These are phyloP conservation scores for Solanum piurae DNA, from an alignment of 257 asterid species.

Conservation along the genomic window DNA sequence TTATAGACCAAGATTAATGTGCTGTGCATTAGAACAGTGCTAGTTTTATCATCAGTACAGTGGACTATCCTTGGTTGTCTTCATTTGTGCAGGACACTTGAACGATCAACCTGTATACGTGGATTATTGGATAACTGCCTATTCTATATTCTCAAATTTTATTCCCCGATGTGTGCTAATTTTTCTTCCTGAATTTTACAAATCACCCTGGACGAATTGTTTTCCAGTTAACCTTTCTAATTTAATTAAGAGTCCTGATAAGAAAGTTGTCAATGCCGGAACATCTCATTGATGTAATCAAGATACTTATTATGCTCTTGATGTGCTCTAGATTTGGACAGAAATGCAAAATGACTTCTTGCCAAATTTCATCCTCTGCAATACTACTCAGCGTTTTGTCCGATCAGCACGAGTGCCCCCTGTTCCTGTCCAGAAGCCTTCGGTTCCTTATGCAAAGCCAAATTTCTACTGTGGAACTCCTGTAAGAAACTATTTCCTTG, in stretches of 20 bases:
- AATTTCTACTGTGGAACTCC: conserved; percentile 90
- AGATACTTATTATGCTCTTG: conserved; percentile 15
- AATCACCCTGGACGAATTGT: not conserved
- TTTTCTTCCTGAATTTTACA: not conserved
- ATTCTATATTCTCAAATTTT: not conserved
- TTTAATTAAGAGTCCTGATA: not conserved
- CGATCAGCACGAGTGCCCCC: conserved; percentile 75
- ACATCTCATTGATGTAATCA: not conserved
- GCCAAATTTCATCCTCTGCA: conserved; percentile 89
- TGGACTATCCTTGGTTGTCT: not conserved
- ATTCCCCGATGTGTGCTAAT: not conserved
- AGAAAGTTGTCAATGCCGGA: not conserved
- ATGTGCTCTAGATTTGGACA: conserved; percentile 67
- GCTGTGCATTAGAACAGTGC: not conserved
- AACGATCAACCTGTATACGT: not conserved
- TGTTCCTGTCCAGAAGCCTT: conserved; percentile 81
- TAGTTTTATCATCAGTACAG: not conserved
- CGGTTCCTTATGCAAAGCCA: conserved; percentile 85
- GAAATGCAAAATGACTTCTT: conserved; percentile 98
- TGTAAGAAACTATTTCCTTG: conserved; percentile 42
- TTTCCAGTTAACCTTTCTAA: not conserved
- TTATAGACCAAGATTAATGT: not conserved
- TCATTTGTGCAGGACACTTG: not conserved
- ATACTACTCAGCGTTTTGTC: conserved; percentile 96
- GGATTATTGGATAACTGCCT: not conserved